A percentile compares a stretch with the other conserved stretches of the same genome.
phyloP scores from a whole-genome alignment of 2,329 filamentous ascomycete species.

The Pleoardoris graminearum region DNA sequence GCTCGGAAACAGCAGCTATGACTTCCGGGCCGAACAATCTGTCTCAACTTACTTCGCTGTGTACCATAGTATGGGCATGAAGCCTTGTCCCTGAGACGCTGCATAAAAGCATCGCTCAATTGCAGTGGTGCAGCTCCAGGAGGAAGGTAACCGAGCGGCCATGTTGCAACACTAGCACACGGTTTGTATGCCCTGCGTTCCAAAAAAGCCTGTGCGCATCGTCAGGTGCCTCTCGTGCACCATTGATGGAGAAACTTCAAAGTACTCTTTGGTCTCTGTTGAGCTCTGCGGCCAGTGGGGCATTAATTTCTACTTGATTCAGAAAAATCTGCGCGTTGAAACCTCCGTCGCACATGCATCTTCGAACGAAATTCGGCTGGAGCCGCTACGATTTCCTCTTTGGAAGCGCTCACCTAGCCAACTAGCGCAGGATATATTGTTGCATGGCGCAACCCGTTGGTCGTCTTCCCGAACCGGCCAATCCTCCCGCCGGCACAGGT shows the following conservation, averaged over 20 bases:
- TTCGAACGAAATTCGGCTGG: not conserved
- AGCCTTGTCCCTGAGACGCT: no score
- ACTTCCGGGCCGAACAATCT: no score
- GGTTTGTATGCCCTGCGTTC: not conserved
- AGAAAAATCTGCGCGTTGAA: no score
- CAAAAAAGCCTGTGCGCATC: not conserved
- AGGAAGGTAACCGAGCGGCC: not conserved
- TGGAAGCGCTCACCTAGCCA: not conserved
- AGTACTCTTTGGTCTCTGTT: no score
- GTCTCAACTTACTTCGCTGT: no score
- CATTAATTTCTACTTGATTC: no score
- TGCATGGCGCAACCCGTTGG: not conserved
- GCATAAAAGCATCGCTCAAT: not conserved
- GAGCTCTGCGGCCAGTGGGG: no score
- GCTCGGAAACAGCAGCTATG: no score
- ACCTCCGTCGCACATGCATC: not conserved
- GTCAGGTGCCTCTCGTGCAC: no score
- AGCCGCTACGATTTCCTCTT: not conserved
- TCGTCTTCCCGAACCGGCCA: constrained; percentile 4
- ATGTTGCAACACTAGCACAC: constrained; percentile 1
- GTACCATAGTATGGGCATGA: no score
- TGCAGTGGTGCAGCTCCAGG: not conserved
- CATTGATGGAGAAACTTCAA: no score
- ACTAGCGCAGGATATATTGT: not conserved
- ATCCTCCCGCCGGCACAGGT: not conserved